Conservation (phyloP, 2,329 filamentous ascomycete species). For the Scytalidium sp. region DNA sequence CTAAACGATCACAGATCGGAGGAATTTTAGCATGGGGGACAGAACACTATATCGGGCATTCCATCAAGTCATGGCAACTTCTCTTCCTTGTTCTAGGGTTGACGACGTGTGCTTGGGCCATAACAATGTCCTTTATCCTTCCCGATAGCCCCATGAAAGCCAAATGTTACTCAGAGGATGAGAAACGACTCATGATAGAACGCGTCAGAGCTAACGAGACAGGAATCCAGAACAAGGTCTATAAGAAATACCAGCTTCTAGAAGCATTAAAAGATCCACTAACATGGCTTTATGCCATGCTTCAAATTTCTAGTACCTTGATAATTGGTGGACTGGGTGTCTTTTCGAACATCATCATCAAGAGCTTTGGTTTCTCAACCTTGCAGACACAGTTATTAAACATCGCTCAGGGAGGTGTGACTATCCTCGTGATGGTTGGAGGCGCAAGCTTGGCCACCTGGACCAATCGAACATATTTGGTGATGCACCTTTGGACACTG, state of each 20-base stretch:
- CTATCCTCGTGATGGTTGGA: constrained; percentile 23
- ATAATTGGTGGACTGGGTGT: constrained; percentile 33
- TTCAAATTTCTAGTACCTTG: constrained; percentile 24
- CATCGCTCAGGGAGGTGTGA: constrained; percentile 25
- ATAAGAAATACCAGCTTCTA: constrained; percentile 34
- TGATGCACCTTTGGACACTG: constrained; percentile 18
- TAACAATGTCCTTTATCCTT: constrained; percentile 32
- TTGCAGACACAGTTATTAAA: constrained; percentile 27
- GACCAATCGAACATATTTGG: constrained; percentile 17
- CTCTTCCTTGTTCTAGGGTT: constrained; percentile 40
- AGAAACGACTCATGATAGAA: constrained; percentile 31
- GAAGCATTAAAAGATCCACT: constrained; percentile 32
- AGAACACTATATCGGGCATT: constrained; percentile 27
- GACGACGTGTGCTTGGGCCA: constrained; percentile 31
- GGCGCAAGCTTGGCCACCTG: constrained; percentile 17
- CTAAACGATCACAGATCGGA: constrained; percentile 22
- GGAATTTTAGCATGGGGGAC: constrained; percentile 37
- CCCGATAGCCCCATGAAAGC: constrained; percentile 19
- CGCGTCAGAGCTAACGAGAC: constrained; percentile 30
- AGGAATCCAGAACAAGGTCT: constrained; percentile 29
- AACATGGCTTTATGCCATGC: constrained; percentile 14
- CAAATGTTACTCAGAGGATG: constrained; percentile 13
- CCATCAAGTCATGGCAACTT: constrained; percentile 36
- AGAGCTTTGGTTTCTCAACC: constrained; percentile 23
- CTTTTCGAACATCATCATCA: constrained; percentile 32